phyloP scores from a whole-genome alignment of 75 land plant species.

The Pinus taeda region DNA sequence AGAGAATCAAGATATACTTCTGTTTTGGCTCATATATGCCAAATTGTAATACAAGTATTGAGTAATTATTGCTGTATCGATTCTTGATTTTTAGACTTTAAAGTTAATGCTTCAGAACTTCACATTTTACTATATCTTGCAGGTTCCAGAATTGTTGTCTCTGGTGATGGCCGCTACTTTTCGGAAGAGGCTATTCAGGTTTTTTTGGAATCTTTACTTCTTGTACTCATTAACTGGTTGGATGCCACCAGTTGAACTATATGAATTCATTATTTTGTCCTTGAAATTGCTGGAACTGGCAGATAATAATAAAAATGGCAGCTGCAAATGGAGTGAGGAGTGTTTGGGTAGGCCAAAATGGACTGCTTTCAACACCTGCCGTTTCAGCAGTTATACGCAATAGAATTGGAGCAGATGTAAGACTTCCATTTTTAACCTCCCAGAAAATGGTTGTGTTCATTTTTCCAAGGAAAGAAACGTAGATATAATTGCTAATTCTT shows the following conservation, averaged over 20 bases:
- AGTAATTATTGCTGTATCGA: no score
- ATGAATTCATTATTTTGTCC: neutral
- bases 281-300: constrained; percentile 13
- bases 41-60: no score
- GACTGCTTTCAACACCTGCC: constrained; percentile 96
- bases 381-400: constrained; percentile 94
- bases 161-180: constrained; percentile 98
- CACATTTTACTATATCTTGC: neutral
- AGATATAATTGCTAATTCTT: neutral
- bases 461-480: neutral
- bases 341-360: constrained; percentile 96
- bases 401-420: constrained; percentile 81
- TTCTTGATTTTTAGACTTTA: no score
- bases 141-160: constrained; percentile 95
- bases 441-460: neutral
- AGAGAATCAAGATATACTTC: no score
- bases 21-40: no score
- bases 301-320: constrained; percentile 94
- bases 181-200: constrained; percentile 99
- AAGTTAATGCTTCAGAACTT: no score
- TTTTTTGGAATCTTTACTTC: neutral
- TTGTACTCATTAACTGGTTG: constrained; percentile 5
- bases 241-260: neutral
- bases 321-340: constrained; percentile 98
- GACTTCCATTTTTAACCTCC: constrained; percentile 2